Conservation (phyloP, 441 rosid genomes). For the Populus tomentosa region DNA sequence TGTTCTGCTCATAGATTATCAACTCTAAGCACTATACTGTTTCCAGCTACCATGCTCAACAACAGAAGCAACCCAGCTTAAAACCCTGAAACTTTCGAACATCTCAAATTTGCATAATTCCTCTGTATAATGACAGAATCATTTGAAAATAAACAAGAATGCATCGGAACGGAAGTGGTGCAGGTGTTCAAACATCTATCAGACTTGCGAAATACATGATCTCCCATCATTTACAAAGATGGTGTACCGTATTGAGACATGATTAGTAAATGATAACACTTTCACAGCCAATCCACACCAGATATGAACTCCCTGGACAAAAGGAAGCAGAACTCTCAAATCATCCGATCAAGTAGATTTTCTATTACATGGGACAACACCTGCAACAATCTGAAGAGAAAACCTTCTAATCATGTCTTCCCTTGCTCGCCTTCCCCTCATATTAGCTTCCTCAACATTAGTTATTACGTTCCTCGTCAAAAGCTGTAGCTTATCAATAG, state of each 20-base stretch:
- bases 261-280: neutral
- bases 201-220: too few species aligned
- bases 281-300: neutral
- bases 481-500: constrained; percentile 43
- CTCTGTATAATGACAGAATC: neutral
- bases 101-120: neutral
- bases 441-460: constrained; percentile 49
- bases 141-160: neutral
- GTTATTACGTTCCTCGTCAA: constrained; percentile 57
- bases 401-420: constrained; percentile 61
- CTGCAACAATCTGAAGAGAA: constrained; percentile 65
- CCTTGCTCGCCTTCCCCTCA: too few species aligned
- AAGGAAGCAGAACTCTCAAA: neutral
- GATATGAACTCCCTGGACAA: neutral
- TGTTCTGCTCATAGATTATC: neutral
- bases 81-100: neutral
- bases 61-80: neutral
- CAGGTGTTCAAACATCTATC: too few species aligned
- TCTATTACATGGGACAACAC: constrained; percentile 43
- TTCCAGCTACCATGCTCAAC: neutral
- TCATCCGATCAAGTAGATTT: constrained; percentile 29
- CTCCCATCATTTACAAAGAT: too few species aligned
- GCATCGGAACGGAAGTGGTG: neutral
- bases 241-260: neutral
- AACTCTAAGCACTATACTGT: neutral